These are phyloP conservation scores for Exutisphaerella laricina DNA, from an alignment of 2,329 filamentous ascomycete genomes.

Conservation along the genomic window DNA sequence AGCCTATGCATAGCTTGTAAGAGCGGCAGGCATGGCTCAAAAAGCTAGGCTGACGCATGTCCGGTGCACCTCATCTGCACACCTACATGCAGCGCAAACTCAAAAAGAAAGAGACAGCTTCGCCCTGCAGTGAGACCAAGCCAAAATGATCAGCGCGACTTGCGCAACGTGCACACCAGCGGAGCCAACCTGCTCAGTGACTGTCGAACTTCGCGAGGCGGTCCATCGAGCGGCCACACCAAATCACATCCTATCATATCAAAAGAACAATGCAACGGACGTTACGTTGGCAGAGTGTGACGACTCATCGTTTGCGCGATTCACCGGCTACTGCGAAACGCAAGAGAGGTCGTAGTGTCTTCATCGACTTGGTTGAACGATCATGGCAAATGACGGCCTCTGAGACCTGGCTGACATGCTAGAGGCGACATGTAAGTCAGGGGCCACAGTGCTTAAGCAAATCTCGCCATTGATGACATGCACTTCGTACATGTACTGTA, in stretches of 20 bases:
- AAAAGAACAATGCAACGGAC: too few relatives aligned
- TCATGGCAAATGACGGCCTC: conserved; percentile 3
- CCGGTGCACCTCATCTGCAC: conserved; percentile 16
- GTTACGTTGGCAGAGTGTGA: too few relatives aligned
- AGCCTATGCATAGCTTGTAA: conserved; percentile 19
- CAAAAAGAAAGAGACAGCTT: too few relatives aligned
- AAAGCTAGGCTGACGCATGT: conserved; percentile 18
- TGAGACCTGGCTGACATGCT: too few relatives aligned
- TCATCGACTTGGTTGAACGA: conserved; percentile 3
- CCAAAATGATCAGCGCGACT: too few relatives aligned
- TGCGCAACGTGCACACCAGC: conserved; percentile 8
- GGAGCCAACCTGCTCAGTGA: conserved; percentile 17
- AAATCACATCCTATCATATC: too few relatives aligned
- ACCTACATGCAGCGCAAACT: conserved; percentile 14
- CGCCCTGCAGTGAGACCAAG: too few relatives aligned
- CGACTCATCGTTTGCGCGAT: conserved; percentile 9
- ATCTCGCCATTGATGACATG: too few relatives aligned
- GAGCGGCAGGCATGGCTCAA: conserved; percentile 16
- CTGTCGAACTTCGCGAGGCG: conserved; percentile 2
- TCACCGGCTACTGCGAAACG: conserved; percentile 5
- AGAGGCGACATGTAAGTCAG: conserved; percentile 5
- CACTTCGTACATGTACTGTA: too few relatives aligned
- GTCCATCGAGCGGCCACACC: too few relatives aligned
- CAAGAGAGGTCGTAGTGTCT: not conserved
- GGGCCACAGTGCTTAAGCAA: too few relatives aligned